Evolutionary conservation across 2,329 filamentous ascomycete genomes (phyloP).

Genomic region (Diaporthe nobilis): DNA sequence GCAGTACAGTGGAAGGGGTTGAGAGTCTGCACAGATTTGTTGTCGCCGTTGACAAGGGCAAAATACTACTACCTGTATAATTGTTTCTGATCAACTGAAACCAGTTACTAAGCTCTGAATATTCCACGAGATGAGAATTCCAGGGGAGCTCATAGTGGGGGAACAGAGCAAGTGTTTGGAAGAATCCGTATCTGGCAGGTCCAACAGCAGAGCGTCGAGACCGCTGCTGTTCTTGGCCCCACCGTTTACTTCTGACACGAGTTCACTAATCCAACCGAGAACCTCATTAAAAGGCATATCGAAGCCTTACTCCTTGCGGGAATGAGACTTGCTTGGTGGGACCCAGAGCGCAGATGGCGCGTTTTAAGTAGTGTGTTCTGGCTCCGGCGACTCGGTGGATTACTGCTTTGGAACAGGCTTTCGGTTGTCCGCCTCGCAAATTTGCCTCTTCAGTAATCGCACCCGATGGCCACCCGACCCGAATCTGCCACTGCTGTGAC

Average conservation of each 20-base stretch:
- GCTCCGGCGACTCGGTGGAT: not conserved
- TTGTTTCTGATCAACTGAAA: not conserved
- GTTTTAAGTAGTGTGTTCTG: conserved; percentile 3
- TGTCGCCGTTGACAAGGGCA: not conserved
- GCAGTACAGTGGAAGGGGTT: too few relatives aligned
- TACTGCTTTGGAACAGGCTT: conserved; percentile 5
- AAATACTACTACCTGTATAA: not conserved
- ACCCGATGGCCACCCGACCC: not conserved
- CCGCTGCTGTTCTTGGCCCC: not conserved
- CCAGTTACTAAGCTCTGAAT: not conserved
- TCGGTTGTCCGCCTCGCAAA: not conserved
- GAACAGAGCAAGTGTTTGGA: not conserved
- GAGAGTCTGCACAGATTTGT: too few relatives aligned
- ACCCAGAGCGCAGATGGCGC: not conserved
- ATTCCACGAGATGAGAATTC: not conserved
- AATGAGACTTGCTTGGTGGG: not conserved
- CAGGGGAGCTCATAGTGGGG: not conserved
- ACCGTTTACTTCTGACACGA: not conserved
- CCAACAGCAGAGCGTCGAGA: not conserved
- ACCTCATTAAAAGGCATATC: not conserved
- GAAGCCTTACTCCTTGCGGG: not conserved
- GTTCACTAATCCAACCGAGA: not conserved
- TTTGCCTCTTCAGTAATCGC: conserved; percentile 4
- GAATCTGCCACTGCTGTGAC: too few relatives aligned
- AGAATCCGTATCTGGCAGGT: not conserved